These are phyloP conservation scores for Wallacemonas rigidus DNA, from an alignment of 208 protist species.

Conservation along the genomic window DNA sequence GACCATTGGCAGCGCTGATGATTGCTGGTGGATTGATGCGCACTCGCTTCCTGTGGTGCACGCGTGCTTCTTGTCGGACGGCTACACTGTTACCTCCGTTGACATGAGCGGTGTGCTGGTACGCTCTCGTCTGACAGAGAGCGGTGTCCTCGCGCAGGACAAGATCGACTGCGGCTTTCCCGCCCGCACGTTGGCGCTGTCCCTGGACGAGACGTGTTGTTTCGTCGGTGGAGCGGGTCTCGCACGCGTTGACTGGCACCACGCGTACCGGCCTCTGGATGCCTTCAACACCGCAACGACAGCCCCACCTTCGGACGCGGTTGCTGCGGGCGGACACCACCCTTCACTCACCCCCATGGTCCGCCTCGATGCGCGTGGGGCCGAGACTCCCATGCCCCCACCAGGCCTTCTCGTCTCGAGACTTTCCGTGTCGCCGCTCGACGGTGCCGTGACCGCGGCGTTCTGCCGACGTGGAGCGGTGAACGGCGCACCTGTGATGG, in stretches of 20 bases:
- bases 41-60: slow-evolving; percentile 55
- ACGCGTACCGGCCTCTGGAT: slow-evolving; percentile 25
- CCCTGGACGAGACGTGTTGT: slow-evolving; percentile 63
- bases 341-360: slow-evolving; percentile 3
- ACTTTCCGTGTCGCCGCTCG: slow-evolving; percentile 5
- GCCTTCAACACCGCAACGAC: slow-evolving; percentile 11
- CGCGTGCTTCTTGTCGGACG: slow-evolving; percentile 37
- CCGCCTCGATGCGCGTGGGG: not conserved
- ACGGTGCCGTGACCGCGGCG: slow-evolving; percentile 14
- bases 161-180: slow-evolving; percentile 49
- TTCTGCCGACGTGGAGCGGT: not conserved
- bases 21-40: slow-evolving; percentile 33
- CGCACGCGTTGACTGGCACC: slow-evolving; percentile 50
- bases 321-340: not conserved
- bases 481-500: not conserved
- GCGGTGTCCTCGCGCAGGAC: slow-evolving; percentile 19
- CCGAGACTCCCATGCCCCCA: not conserved
- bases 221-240: slow-evolving; percentile 62
- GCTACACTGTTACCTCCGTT: slow-evolving; percentile 31
- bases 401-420: slow-evolving; percentile 6
- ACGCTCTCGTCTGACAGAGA: not conserved
- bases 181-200: slow-evolving; percentile 42
- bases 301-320: slow-evolving; percentile 14
- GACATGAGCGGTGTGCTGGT: slow-evolving; percentile 28
- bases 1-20: slow-evolving; percentile 8